Evolutionary conservation across 2,329 filamentous ascomycete genomes (phyloP).

Genomic region (Penicillium sumatraense): DNA sequence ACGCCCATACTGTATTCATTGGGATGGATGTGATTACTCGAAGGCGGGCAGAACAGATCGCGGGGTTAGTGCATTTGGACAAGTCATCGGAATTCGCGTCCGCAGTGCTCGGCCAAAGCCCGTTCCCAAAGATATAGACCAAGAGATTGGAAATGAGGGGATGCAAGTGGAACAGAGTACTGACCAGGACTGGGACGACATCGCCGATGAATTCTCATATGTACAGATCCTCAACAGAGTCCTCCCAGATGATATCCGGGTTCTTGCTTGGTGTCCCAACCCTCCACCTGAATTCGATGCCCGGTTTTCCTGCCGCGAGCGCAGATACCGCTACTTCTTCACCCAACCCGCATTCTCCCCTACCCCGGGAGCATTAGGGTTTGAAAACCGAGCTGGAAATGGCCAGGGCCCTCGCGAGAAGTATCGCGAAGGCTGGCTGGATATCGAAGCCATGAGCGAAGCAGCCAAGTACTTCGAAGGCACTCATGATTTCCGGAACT

Average conservation of each 20-base stretch:
- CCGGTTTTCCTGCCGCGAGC: constrained; percentile 87
- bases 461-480: constrained; percentile 82
- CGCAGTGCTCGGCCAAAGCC: constrained; percentile 73
- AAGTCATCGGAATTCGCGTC: constrained; percentile 84
- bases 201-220: constrained; percentile 83
- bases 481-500: constrained; percentile 91
- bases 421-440: constrained; percentile 74
- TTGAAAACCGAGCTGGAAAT: constrained; percentile 40
- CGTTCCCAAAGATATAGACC: constrained; percentile 19
- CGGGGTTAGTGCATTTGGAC: constrained; percentile 95
- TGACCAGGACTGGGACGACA: constrained; percentile 61
- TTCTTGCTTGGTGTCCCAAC: constrained; percentile 89
- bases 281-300: constrained; percentile 83
- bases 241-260: constrained; percentile 84
- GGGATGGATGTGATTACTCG: constrained; percentile 84
- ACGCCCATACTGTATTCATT: constrained; percentile 63
- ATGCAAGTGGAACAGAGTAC: constrained; percentile 43
- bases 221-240: constrained; percentile 81
- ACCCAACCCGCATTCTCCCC: constrained; percentile 88
- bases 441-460: constrained; percentile 82
- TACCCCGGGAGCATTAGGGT: constrained; percentile 59
- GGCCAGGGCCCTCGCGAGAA: constrained; percentile 29
- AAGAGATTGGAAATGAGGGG: constrained; percentile 25
- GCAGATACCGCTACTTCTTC: constrained; percentile 96
- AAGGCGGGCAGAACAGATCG: constrained; percentile 94